phyloP scores from a whole-genome alignment of 2,329 filamentous ascomycete species.

The Pestalotiopsis sp. region DNA sequence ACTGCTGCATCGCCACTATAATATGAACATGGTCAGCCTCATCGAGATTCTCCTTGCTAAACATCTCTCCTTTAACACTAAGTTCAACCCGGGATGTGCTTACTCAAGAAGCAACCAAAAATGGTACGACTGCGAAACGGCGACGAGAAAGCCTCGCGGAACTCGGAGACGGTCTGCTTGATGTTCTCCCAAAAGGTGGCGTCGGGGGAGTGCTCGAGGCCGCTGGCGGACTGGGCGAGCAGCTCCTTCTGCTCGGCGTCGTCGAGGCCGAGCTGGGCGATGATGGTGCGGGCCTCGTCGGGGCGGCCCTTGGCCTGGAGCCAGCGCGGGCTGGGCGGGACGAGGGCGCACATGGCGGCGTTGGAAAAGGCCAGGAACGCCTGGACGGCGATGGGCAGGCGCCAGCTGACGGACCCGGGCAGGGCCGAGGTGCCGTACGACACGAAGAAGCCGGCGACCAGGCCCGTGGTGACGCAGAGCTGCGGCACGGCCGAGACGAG shows the following conservation, averaged over 20 bases:
- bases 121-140: constrained; percentile 47
- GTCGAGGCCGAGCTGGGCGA: constrained; percentile 44
- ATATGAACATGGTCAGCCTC: constrained; percentile 35
- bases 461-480: constrained; percentile 51
- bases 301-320: constrained; percentile 44
- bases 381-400: constrained; percentile 50
- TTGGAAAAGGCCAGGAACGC: constrained; percentile 37
- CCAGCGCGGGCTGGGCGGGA: constrained; percentile 60
- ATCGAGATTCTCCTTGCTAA: not conserved
- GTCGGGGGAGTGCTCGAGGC: constrained; percentile 29
- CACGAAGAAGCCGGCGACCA: constrained; percentile 60
- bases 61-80: not conserved
- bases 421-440: constrained; percentile 57
- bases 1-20: constrained; percentile 57
- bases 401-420: constrained; percentile 51
- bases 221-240: constrained; percentile 22
- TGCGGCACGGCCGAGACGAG: constrained; percentile 55
- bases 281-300: constrained; percentile 44
- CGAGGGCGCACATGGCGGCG: constrained; percentile 22
- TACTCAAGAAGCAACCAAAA: constrained; percentile 51
- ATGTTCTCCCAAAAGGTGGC: constrained; percentile 29
- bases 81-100: not conserved
- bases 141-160: constrained; percentile 34
- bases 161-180: constrained; percentile 31
- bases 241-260: constrained; percentile 45